Percentiles rank a stretch among this genome's conserved stretches.
These are phyloP conservation scores for Pythium coloratum DNA, from an alignment of 352 stramenopile genomes.

Conservation along the genomic window DNA sequence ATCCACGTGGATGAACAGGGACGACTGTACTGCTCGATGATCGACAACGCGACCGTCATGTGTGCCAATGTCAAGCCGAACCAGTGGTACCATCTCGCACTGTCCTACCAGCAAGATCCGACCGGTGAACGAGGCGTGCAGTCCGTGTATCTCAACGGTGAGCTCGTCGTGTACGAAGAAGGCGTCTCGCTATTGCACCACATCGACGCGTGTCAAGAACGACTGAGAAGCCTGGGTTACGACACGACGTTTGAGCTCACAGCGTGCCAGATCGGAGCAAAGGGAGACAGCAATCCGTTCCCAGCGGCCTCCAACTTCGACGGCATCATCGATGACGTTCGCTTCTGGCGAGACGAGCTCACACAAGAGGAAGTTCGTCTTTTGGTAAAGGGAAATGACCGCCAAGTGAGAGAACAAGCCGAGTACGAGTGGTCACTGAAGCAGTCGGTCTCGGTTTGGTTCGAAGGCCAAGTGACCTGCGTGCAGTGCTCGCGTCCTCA, in stretches of 20 bases:
- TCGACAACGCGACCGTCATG: neutral
- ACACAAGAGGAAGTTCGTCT: neutral
- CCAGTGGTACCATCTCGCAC: neutral
- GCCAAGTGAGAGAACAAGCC: neutral
- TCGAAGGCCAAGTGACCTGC: neutral
- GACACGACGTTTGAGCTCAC: neutral
- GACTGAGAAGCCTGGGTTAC: neutral
- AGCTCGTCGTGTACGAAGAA: neutral
- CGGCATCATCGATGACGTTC: neutral
- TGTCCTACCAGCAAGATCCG: neutral
- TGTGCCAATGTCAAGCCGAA: neutral
- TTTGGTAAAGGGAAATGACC: neutral
- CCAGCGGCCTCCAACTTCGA: neutral
- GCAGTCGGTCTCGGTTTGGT: neutral
- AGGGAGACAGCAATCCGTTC: neutral
- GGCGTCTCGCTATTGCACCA: neutral
- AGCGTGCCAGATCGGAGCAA: neutral
- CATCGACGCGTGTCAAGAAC: neutral
- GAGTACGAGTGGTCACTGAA: neutral
- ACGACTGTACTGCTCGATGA: neutral
- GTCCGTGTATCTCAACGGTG: conserved; percentile 9
- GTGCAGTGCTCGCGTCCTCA: neutral
- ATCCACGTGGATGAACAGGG: neutral
- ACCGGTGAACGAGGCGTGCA: neutral
- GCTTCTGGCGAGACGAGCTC: neutral